Percentiles rank a stretch among this genome's conserved stretches.
These are phyloP conservation scores for Cucurbitaria berberidis DNA, from an alignment of 2,329 filamentous ascomycete genomes.

Conservation along the genomic window DNA sequence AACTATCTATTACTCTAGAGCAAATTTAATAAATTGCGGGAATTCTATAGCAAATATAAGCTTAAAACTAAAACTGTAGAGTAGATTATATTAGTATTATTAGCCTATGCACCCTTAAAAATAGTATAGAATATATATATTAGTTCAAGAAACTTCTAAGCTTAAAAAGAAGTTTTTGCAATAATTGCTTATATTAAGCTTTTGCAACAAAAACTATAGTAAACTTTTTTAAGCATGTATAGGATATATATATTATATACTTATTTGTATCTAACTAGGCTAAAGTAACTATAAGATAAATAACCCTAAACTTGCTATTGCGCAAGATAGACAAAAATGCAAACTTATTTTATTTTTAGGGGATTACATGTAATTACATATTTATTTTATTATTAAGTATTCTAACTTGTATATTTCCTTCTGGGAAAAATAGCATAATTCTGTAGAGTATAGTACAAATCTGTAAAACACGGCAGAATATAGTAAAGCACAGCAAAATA, in stretches of 20 bases:
- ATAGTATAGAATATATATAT: slow-evolving; percentile 63
- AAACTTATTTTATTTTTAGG: slow-evolving; percentile 27
- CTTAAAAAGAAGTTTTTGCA: slow-evolving; percentile 60
- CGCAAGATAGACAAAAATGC: slow-evolving; percentile 47
- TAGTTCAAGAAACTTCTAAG: slow-evolving; percentile 64
- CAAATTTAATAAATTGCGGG: slow-evolving; percentile 59
- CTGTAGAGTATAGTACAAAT: no score
- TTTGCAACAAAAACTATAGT: slow-evolving; percentile 63
- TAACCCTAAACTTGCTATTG: slow-evolving; percentile 40
- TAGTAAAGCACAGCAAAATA: no score
- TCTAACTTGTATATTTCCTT: no score
- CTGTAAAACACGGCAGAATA: no score
- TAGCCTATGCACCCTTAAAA: slow-evolving; percentile 59
- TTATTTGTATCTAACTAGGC: slow-evolving; percentile 57
- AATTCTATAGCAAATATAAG: slow-evolving; percentile 67
- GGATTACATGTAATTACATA: slow-evolving; percentile 60
- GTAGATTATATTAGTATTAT: slow-evolving; percentile 47
- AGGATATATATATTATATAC: slow-evolving; percentile 13
- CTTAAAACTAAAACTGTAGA: slow-evolving; percentile 57
- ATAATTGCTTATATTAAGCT: slow-evolving; percentile 66
- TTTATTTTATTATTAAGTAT: no score
- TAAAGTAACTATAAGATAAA: slow-evolving; percentile 38
- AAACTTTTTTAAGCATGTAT: not conserved
- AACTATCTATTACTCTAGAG: slow-evolving; percentile 62
- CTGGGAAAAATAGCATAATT: no score